These are phyloP conservation scores for Yamadazyma friedrichii DNA, from an alignment of 1,139 yeast species.

Conservation along the genomic window DNA sequence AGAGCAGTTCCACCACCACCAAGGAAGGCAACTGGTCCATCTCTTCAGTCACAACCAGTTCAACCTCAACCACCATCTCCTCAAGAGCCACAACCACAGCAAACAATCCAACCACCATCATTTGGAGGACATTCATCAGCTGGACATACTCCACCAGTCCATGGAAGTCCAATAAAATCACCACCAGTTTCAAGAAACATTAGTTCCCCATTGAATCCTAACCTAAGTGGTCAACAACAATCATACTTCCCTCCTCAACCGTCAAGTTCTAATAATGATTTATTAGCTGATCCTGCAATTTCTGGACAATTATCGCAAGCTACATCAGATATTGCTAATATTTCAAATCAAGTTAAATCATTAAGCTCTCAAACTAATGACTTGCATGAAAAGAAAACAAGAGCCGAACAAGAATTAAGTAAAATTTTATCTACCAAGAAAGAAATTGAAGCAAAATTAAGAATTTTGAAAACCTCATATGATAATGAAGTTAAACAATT, in stretches of 20 bases:
- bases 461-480: constrained; percentile 65
- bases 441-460: constrained; percentile 70
- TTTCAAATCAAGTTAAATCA: constrained; percentile 81
- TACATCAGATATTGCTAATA: constrained; percentile 82
- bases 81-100: constrained; percentile 12
- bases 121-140: constrained; percentile 1
- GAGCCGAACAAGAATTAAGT: constrained; percentile 74
- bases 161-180: constrained; percentile 5
- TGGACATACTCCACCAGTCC: constrained; percentile 7
- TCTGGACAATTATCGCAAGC: constrained; percentile 74
- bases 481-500: constrained; percentile 79
- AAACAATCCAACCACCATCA: background rate
- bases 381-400: constrained; percentile 66
- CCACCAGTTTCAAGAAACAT: constrained; percentile 10
- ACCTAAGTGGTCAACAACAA: constrained; percentile 5
- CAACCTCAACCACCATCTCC: constrained; percentile 4
- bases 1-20: constrained; percentile 52
- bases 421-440: constrained; percentile 62
- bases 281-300: constrained; percentile 57
- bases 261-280: constrained; percentile 37
- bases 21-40: constrained; percentile 11
- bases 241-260: constrained; percentile 9
- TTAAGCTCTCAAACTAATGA: constrained; percentile 71
- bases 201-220: constrained; percentile 7
- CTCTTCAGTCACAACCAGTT: constrained; percentile 13